Evolutionary conservation across 202 grass and related monocot species (phyloP), one percentile per base, ranked within the genome.

Genomic region (Setaria viridis): DNA sequence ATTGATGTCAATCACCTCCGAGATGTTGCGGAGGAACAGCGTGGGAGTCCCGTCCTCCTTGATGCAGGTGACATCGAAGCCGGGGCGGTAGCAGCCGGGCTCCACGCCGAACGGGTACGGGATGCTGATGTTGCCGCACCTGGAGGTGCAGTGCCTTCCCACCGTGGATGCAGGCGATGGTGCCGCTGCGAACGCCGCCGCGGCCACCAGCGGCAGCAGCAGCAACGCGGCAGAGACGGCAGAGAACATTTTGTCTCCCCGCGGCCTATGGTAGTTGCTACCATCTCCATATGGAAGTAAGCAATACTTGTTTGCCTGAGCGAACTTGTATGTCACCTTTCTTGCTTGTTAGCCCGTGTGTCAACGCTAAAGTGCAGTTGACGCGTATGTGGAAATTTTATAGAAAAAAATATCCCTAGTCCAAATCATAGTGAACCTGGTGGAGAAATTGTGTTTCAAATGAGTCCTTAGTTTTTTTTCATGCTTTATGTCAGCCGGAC

Each of bases 41-140:
- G 0, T 13, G 34, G 34, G 34, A 1, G 34, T 1, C 0, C 10
- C n/a, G 20, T 25, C 3, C 2, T 5, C 4, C 2, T 7, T 2
- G 0, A 1, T 2, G 43, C 69, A 72, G 43, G 43, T 49, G 69
- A 72, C 11, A 0, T 72, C 5, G 69, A 72, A 72, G 69, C 69
- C 69, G 11, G 1, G 11, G 69, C 5, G 69, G 43, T 49, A 72
- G 69, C 69, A 70, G 1, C 67, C 67, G 0, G 67, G 67, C 67
- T 70, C 67, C 2, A 70, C 41, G 9, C 67, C 41, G 67, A 70
- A 70, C 1, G 67, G 67, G 10, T 7, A 70, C 0, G 17, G 37
- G 39, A 69, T 69, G 66, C 66, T 21, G 66, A 15, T 69, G 19
- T 20, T 69, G 66, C 37, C 37, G 15, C 64, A 67, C 11, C 1